Base-by-base conservation (phyloP, 2,329 filamentous ascomycete genomes). In the Beauveria varroae region DNA sequence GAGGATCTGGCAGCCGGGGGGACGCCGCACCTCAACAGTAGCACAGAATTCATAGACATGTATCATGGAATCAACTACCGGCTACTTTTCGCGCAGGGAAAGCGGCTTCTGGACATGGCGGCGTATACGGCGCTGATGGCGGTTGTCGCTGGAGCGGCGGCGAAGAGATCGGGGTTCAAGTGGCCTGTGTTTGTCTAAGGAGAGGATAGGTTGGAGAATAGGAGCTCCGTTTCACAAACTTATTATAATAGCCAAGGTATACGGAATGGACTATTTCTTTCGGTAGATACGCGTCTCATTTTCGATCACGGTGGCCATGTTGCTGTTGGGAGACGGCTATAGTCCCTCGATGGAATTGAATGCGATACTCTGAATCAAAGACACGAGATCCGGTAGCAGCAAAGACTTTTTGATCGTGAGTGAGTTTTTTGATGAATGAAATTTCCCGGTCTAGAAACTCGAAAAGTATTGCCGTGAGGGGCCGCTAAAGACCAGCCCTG, bases 11-110 rank as follows among this genome's bases (percentile, higher is more conserved):
- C 30, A 22, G 49, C 40, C 1, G 49, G 12, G n/a, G 41, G 9
- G 24, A 51, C 53, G 34, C 46, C 53, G 43, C 52, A 61, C 18
- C 44, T 57, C 30, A 61, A 61, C 52, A 57, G 37, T 44, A 56
- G 46, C 24, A 53, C 6, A 14, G 14, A 7, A 7, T 61, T 61
- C 28, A 30, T 8, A 6, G 16, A 10, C 10, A 22, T 9, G 10
- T 14, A 49, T 12, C 30, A 44, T 7, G 14, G 9, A 2, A 1
- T 41, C 1, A 34, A 44, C 10, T 44, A 37, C 12, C 5, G 1
- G 2, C 5, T 52, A 18, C 22, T 44, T 14, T 3, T 41, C 37
- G 30, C 22, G 20, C 59, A 57, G 46, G 49, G 43, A 14, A 61
- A 41, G 24, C 30, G 59, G 18, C 22, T 61, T 47, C 43, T 57